Evolutionary conservation across 2,329 filamentous ascomycete genomes (phyloP).

Genomic region (Trichoderma sp.): DNA sequence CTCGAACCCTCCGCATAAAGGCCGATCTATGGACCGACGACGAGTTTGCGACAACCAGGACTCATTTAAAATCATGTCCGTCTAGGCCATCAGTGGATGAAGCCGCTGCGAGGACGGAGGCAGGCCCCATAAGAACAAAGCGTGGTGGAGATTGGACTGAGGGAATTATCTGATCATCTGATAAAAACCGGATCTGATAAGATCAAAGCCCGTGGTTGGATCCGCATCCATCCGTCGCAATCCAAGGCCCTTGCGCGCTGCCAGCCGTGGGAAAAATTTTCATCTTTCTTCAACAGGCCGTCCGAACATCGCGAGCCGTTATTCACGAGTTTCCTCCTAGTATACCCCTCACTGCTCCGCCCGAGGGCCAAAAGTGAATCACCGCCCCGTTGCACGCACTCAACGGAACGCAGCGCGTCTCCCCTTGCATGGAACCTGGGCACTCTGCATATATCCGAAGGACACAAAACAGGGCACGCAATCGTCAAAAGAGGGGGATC

Average conservation of each 20-base stretch:
- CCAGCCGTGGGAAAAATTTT: neutral
- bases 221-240: conserved; percentile 11
- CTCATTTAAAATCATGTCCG: neutral
- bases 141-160: conserved; percentile 38
- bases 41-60: neutral
- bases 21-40: conserved; percentile 18
- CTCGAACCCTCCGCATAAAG: conserved; percentile 3
- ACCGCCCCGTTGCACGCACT: neutral
- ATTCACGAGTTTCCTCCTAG: neutral
- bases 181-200: conserved; percentile 49
- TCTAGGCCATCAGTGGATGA: neutral
- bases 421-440: conserved; percentile 2
- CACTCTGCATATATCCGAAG: neutral
- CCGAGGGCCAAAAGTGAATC: neutral
- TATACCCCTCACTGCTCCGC: conserved; percentile 7
- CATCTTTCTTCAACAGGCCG: neutral
- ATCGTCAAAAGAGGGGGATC: conserved; percentile 3
- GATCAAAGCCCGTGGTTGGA: conserved; percentile 29
- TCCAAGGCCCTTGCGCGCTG: neutral
- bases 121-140: conserved; percentile 10
- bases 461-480: neutral
- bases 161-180: conserved; percentile 56
- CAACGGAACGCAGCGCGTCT: neutral
- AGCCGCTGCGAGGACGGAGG: conserved; percentile 19
- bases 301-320: neutral